Evolutionary conservation across 2,329 filamentous ascomycete genomes (phyloP).

Genomic region (Colletotrichum salicis): DNA sequence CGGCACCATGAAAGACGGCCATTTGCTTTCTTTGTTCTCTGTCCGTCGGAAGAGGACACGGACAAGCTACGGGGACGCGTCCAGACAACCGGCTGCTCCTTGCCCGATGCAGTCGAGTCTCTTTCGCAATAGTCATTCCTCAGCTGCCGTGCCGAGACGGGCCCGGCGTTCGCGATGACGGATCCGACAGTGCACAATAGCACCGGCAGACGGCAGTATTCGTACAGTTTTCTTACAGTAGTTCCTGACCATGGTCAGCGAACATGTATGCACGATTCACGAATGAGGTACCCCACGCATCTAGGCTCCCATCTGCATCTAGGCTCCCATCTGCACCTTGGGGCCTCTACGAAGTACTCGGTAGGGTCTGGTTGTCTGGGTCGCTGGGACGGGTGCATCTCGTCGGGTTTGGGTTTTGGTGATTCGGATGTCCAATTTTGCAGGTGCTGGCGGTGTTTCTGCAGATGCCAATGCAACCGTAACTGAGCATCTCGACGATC

Average conservation of each 20-base stretch:
- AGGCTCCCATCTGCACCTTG: slow-evolving; percentile 7
- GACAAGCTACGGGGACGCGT: neutral
- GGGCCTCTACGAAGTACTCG: no score
- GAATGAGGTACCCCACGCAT: slow-evolving; percentile 7
- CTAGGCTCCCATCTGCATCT: slow-evolving; percentile 1
- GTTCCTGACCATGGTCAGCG: slow-evolving; percentile 1
- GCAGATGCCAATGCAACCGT: slow-evolving; percentile 31
- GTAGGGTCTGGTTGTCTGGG: neutral
- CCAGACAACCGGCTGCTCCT: slow-evolving; percentile 12
- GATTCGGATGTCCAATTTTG: neutral
- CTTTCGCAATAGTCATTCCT: neutral
- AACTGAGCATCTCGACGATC: slow-evolving; percentile 32
- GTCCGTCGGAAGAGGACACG: slow-evolving; percentile 18
- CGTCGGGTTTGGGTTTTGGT: neutral
- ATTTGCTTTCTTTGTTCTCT: slow-evolving; percentile 29
- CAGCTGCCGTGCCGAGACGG: slow-evolving; percentile 18
- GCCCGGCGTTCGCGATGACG: slow-evolving; percentile 9
- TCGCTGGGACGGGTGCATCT: neutral
- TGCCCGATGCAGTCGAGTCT: neutral
- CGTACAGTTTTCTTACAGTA: neutral
- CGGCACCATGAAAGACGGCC: slow-evolving; percentile 4
- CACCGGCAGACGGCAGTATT: neutral
- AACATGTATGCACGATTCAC: neutral
- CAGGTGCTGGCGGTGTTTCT: slow-evolving; percentile 9
- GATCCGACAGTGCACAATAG: slow-evolving; percentile 1